Conservation (phyloP, 768 basidiomycete species). For the Phaeotremella skinneri region DNA sequence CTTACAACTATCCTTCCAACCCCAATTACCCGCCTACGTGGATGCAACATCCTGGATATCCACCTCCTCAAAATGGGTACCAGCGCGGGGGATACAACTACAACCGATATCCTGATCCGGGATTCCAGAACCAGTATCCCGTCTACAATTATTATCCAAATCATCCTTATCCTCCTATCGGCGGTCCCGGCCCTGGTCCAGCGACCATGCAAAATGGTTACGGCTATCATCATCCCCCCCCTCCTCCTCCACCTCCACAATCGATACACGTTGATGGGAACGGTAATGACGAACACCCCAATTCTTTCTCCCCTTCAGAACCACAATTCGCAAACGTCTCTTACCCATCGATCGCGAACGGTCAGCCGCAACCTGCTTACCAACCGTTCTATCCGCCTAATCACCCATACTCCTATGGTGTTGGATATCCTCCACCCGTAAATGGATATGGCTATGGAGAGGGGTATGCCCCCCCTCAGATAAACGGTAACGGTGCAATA, state of each 20-base stretch:
- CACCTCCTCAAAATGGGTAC: background rate
- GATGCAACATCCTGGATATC: background rate
- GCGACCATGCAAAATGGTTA: conserved; percentile 43
- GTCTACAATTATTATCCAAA: conserved; percentile 7
- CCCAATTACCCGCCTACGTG: background rate
- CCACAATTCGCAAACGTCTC: conserved; percentile 3
- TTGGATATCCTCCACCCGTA: conserved; percentile 25
- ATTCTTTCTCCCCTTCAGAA: conserved; percentile 13
- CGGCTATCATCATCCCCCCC: background rate
- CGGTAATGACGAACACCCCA: background rate
- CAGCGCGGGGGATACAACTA: background rate
- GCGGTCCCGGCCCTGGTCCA: conserved; percentile 36
- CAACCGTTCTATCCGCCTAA: conserved; percentile 25
- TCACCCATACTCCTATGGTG: conserved; percentile 40
- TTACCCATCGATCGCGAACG: background rate
- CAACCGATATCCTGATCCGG: conserved; percentile 6
- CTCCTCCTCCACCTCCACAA: background rate
- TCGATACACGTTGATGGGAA: background rate
- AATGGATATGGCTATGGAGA: conserved; percentile 20
- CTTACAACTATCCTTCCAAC: background rate
- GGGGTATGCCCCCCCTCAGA: conserved; percentile 8
- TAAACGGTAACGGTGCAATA: conserved; percentile 1
- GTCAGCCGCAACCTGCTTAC: conserved; percentile 17
- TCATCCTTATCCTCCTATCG: conserved; percentile 31
- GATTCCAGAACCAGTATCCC: background rate